These are phyloP conservation scores for Mycena albidolilacea DNA, from an alignment of 768 basidiomycete species.

Conservation along the genomic window DNA sequence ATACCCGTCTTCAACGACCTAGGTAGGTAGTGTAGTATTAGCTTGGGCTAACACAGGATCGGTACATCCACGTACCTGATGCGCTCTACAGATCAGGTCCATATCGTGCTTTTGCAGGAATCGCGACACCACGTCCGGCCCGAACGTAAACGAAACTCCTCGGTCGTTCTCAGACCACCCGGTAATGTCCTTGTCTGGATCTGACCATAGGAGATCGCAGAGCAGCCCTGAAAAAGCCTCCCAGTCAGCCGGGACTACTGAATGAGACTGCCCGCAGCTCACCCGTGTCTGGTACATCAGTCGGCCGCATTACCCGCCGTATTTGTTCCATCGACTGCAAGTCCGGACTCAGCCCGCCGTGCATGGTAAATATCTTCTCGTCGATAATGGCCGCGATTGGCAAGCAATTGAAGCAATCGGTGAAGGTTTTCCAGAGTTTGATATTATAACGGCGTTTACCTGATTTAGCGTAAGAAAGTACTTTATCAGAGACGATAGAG, in stretches of 20 bases:
- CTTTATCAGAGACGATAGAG: constrained; percentile 19
- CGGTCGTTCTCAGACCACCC: constrained; percentile 99
- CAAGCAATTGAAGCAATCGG: constrained; percentile 99
- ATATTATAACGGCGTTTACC: constrained; percentile 99
- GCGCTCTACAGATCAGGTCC: constrained; percentile 98
- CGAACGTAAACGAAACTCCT: constrained; percentile 99
- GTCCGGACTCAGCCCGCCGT: constrained; percentile 97
- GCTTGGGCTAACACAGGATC: constrained; percentile 16
- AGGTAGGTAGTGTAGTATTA: neutral
- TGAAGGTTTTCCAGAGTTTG: constrained; percentile 99
- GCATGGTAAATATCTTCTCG: constrained; percentile 99
- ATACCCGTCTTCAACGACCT: constrained; percentile 99
- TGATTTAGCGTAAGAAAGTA: constrained; percentile 49
- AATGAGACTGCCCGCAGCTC: constrained; percentile 42
- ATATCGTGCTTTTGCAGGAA: constrained; percentile 99
- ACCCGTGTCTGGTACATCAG: constrained; percentile 99
- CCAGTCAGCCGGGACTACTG: constrained; percentile 18
- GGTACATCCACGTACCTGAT: constrained; percentile 77
- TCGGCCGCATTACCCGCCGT: constrained; percentile 98
- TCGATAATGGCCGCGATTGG: constrained; percentile 99
- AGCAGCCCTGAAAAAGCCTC: constrained; percentile 75
- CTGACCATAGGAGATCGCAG: constrained; percentile 98
- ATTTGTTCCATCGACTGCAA: constrained; percentile 99
- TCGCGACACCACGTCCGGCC: constrained; percentile 96
- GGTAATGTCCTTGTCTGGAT: constrained; percentile 99